Evolutionary conservation across 176 grass and related monocot genomes (phyloP), one percentile per base, ranked within the genome.

Genomic region (Avena sativa): DNA sequence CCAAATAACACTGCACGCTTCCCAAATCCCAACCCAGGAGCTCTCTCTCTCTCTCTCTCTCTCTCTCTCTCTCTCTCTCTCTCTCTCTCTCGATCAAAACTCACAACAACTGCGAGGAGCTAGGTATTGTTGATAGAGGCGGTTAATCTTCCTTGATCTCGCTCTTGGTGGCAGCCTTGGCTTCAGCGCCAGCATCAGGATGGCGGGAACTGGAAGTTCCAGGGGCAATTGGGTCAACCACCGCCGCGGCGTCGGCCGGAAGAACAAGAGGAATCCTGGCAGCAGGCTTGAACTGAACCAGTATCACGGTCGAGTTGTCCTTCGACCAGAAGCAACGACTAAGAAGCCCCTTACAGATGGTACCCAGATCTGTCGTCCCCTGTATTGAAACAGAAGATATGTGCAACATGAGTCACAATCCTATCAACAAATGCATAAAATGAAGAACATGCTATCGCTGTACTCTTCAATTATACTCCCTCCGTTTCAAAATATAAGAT

Each of bases 201-300:
- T 65, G 14, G 62, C 12, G 25, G 25, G 23, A 6, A 12, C 2
- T 36, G 14, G 64, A 34, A 63, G 0, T 63, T n/a, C 10, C 23
- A 62, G 9, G 5, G 74, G 34, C 51, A 32, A 4, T 20, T 62
- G 4, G 44, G 20, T 81, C 15, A 25, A 32, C 14, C 78, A 47
- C 40, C 0, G 13, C 12, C 38, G 4, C 63, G 26, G 6, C 26
- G 26, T 9, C 43, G 43, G 43, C 11, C 23, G 16, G 32, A n/a
- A 55, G 5, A 16, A n/a, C 12, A 43, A 4, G 23, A 19, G 60
- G 59, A 13, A 28, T 6, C 14, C 28, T 15, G 26, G 4, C 10
- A 7, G 30, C 23, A 12, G 4, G 17, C 71, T 83, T 88, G 73
- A 88, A 83, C 62, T 49, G 17, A n/a, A 88, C 63, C 62, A 88